Base-by-base conservation (phyloP, 129 eudicot genomes). In the Tagetes patula region DNA sequence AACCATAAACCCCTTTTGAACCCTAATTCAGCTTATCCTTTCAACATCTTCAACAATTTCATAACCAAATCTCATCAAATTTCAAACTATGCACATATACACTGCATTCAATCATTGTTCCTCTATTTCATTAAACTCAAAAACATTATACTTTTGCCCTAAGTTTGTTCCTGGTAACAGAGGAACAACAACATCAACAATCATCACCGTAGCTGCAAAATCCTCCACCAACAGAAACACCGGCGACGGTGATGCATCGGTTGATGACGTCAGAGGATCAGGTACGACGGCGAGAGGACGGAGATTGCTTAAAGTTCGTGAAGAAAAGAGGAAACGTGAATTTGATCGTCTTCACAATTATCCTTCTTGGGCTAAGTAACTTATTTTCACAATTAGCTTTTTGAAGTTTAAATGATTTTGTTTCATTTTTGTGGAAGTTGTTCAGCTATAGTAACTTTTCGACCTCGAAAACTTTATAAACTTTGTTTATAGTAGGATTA, bases 291-390 rank as follows among this genome's bases (percentile, higher is more conserved):
- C 98, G 5, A 87, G 98, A 80, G 96, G 92, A 31, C 79, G 98
- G 78, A 87, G 98, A 69, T 56, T 90, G 80, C 79, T 93, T 14
- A 93, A 78, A 69, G 76, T 93, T 60, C 81, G 96, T 31, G 98
- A 90, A 75, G 98, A 89, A 67, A 93, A 93, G 81, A 70, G 91
- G 79, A 87, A 85, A 71, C 85, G 98, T 14, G 96, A 93, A 70
- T 81, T 70, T 43, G 96, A 89, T 6, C 85, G 83, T 2, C 84
- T 84, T 52, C 85, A 89, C 70, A 89, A 82, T 27, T 93, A 93
- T 80, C 98, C 98, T 75, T 70, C 87, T 54, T 93, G 98, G 98
- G 98, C 98, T 12, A 93, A 90, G 98, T 93, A 61, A 72, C 52
- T 7, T 1, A 14, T 58, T 20, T 27, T 49, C 55, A 38, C n/a